These are phyloP conservation scores for Ophiostoma piceae DNA, from an alignment of 2,329 filamentous ascomycete genomes.

Conservation along the genomic window DNA sequence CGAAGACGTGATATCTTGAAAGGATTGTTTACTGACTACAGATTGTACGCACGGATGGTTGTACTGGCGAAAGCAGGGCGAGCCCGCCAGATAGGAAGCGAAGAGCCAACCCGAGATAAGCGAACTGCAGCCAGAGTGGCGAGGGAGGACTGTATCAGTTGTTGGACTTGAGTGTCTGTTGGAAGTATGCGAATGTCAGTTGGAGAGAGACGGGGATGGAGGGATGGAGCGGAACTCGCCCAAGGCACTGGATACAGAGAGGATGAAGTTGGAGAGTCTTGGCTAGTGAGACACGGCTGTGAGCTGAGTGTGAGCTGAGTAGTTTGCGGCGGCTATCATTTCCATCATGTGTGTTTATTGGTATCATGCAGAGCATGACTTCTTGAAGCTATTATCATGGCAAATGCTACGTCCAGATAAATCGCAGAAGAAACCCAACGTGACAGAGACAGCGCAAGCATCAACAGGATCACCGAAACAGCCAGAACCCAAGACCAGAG, in stretches of 20 bases:
- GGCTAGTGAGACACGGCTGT: neutral
- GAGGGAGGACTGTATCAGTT: neutral
- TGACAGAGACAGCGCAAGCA: neutral
- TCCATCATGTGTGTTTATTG: neutral
- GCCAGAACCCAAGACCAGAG: neutral
- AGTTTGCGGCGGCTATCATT: neutral
- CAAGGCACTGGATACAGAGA: neutral
- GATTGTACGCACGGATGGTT: neutral
- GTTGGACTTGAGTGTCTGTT: neutral
- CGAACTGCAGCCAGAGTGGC: conserved; percentile 16
- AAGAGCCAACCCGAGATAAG: conserved; percentile 16
- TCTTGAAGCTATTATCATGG: no score
- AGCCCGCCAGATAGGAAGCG: conserved; percentile 9
- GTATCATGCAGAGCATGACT: no score
- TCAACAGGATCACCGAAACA: neutral
- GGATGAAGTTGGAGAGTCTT: neutral
- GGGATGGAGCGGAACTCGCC: neutral
- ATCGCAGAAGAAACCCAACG: no score
- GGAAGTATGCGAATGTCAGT: neutral
- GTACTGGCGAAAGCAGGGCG: neutral
- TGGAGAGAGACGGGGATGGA: neutral
- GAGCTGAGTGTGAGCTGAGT: neutral
- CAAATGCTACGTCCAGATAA: no score
- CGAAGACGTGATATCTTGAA: neutral
- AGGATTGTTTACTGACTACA: no score